Base-by-base conservation (phyloP, 1,139 yeast genomes). In the Magnusiomyces sp. region DNA sequence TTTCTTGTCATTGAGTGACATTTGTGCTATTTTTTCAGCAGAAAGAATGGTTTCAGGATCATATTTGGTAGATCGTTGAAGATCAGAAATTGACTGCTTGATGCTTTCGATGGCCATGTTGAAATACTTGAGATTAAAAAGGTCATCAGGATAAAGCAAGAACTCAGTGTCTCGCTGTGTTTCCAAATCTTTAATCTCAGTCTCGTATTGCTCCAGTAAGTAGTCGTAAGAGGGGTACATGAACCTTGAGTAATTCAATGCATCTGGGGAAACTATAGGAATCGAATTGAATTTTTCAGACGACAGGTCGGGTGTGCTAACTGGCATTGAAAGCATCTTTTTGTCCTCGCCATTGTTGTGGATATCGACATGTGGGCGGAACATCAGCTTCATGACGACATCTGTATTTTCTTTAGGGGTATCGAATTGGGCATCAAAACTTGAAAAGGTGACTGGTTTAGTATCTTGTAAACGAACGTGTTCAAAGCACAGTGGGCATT, bases 401-500 rank as follows among this genome's bases (percentile, higher is more conserved):
- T 80, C 83, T 40, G 78, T 76, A 6, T 81, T 81, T 2, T 77
- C 70, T 46, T 71, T 73, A 0, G 95, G 95, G 1, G 72, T 69
- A 51, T 79, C 85, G 51, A 77, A 76, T 45, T 76, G 63, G 44
- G 77, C 82, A 58, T 83, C 85, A 31, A 69, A 69, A 50, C 72
- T 73, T 33, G 82, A 72, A 53, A 83, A 67, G 27, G 63, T 57
- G 2, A 88, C 97, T 0, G 97, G 94, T 52, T 81, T 75, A 9
- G 82, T 71, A 47, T 80, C 81, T 7, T 69, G 67, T 37, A 77
- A 75, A 42, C 81, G 73, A 14, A 92, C 79, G 32, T 77, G 69
- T 45, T 81, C 81, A 5, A 81, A 75, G 65, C 99, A 94, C 23
- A 94, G 69, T 0, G 99, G 98, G 63, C 99, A 94, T 50, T 83